phyloP scores from a whole-genome alignment of 768 basidiomycete species.

The Rhizopogon rudus region DNA sequence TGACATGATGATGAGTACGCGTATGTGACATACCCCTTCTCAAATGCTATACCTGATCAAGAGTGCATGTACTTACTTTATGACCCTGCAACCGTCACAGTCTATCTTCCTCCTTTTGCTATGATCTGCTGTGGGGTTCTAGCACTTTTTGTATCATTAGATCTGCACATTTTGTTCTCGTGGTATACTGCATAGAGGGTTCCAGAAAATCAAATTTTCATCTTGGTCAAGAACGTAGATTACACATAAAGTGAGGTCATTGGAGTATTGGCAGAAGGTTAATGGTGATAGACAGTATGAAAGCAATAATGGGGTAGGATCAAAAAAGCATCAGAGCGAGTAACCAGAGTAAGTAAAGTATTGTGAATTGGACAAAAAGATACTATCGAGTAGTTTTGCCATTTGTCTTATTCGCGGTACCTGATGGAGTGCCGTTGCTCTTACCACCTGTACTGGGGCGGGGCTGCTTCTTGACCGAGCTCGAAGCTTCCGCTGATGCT shows the following conservation, averaged over 20 bases:
- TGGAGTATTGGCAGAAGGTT: slow-evolving; percentile 21
- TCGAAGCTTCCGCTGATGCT: slow-evolving; percentile 42
- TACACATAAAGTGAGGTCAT: slow-evolving; percentile 2
- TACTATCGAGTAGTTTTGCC: slow-evolving; percentile 59
- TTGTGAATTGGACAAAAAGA: neutral
- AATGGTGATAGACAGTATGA: slow-evolving; percentile 12
- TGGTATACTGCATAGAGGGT: slow-evolving; percentile 7
- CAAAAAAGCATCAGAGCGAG: slow-evolving; percentile 12
- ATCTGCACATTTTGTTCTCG: slow-evolving; percentile 6
- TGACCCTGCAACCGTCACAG: neutral
- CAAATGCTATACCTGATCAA: neutral
- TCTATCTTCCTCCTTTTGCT: neutral
- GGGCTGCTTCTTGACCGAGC: slow-evolving; percentile 56
- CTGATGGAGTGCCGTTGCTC: slow-evolving; percentile 48
- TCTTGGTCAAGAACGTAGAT: neutral
- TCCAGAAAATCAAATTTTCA: neutral
- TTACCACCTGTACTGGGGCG: slow-evolving; percentile 45
- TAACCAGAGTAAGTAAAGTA: neutral
- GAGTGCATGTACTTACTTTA: neutral
- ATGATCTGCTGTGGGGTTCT: neutral
- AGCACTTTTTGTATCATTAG: slow-evolving; percentile 1
- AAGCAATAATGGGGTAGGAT: slow-evolving; percentile 5
- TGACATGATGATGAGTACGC: neutral
- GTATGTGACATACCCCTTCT: neutral
- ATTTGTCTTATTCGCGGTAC: slow-evolving; percentile 45